Base-by-base conservation (phyloP, 139 green algal genomes). In the Edaphochlamys debaryana region DNA sequence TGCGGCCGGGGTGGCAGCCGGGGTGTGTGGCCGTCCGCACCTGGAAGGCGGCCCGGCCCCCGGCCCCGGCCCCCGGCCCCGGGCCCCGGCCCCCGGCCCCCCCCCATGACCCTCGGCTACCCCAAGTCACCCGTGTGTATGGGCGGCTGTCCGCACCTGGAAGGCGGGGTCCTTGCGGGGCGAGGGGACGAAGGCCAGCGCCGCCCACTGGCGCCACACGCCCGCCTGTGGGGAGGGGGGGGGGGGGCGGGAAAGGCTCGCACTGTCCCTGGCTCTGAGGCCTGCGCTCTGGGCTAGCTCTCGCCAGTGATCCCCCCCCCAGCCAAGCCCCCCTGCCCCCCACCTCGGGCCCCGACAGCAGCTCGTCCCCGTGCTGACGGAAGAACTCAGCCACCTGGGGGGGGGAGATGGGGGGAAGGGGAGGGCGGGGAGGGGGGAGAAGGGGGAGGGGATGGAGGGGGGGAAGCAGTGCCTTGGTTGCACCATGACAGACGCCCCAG, bases 161-260 rank as follows among this genome's bases (percentile, higher is more conserved):
- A 93, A 93, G 15, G 38, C 54, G 0, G 87, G 89, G 69, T 94
- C 82, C 9, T 50, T 71, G 20, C 81, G 82, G 25, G 89, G 91
- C 8, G 69, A 40, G 25, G 77, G 72, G 30, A 92, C 27, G 42
- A 88, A 92, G 4, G 89, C 79, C 67, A 94, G 79, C 8, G 86
- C 80, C 40, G 91, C 92, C 91, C 91, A 94, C 38, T 79, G 70
- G 30, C 64, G 48, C 91, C 89, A 93, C 27, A 86, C 69, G 13
- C 50, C 58, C 5, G 71, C 81, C 45, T 82, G 60, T 0, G 4
- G 30, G 36, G 20, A 1, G 29, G 58, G 27, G 3, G 58, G 58
- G 58, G 58, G 9, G 23, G 58, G 54, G 29, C 27, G 58, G 58
- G 25, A 25, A 66, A 11, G n/a, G n/a, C n/a, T 54, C 45, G 13